Percentiles rank a stretch among this genome's conserved stretches.
These are phyloP conservation scores for Dryas octopetala DNA, from an alignment of 306 rosid genomes.

Conservation along the genomic window DNA sequence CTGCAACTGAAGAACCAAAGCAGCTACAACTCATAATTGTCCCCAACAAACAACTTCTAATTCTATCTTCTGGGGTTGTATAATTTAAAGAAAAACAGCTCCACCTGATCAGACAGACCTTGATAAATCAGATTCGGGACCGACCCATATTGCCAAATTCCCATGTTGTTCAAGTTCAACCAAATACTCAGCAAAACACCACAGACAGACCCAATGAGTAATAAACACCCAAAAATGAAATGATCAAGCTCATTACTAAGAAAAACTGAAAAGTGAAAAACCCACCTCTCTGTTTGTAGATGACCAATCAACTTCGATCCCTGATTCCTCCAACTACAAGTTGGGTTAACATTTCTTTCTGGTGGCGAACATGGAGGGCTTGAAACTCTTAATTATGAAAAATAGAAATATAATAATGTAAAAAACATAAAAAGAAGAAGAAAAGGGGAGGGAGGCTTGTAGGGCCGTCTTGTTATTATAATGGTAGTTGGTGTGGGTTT, in stretches of 20 bases:
- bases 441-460: not conserved
- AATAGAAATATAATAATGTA: not conserved
- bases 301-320: not conserved
- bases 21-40: conserved; percentile 75
- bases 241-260: not conserved
- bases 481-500: not conserved
- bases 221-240: not conserved
- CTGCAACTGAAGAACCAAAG: conserved; percentile 58
- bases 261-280: not conserved
- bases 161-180: not conserved
- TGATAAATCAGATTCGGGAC: conserved; percentile 2
- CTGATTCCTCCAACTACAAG: not conserved
- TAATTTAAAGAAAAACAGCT: not conserved
- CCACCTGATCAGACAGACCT: not conserved
- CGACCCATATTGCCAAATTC: conserved; percentile 1
- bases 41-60: not conserved
- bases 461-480: not conserved
- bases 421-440: not conserved
- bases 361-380: not conserved
- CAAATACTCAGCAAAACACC: not conserved
- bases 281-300: not conserved
- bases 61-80: conserved; percentile 2
- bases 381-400: not conserved
- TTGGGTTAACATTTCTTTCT: not conserved
- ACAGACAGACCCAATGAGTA: not conserved